Evolutionary conservation across 2,329 filamentous ascomycete species (phyloP).

Genomic region (Periconia macrospinosa): DNA sequence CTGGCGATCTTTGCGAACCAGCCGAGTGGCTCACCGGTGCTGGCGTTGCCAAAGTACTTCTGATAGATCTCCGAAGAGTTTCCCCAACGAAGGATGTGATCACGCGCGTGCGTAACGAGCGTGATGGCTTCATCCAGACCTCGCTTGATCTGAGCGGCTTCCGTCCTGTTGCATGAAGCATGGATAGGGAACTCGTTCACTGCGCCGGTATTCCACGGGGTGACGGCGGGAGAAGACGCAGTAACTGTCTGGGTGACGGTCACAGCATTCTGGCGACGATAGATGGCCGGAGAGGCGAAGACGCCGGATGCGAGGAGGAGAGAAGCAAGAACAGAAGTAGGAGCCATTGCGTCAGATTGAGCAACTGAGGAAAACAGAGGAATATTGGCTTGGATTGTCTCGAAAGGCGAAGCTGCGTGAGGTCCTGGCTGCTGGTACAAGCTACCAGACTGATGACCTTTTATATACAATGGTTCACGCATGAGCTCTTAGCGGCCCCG

Average conservation of each 20-base stretch:
- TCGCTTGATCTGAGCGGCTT: slow-evolving; percentile 57
- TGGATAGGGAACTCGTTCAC: slow-evolving; percentile 58
- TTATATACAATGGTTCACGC: neutral
- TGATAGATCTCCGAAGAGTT: slow-evolving; percentile 61
- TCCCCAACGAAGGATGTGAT: slow-evolving; percentile 63
- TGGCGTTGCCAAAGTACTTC: slow-evolving; percentile 67
- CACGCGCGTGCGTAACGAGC: slow-evolving; percentile 63
- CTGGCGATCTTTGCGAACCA: slow-evolving; percentile 64
- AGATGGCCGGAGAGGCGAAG: slow-evolving; percentile 28
- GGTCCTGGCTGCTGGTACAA: neutral
- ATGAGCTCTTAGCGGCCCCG: neutral
- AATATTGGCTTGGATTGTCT: neutral
- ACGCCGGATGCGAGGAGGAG: slow-evolving; percentile 26
- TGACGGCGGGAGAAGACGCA: slow-evolving; percentile 18
- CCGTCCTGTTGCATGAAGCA: slow-evolving; percentile 66
- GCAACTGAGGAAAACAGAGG: neutral
- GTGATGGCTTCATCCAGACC: slow-evolving; percentile 62
- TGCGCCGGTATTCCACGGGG: slow-evolving; percentile 42
- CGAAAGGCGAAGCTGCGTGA: neutral
- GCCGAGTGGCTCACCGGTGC: slow-evolving; percentile 62
- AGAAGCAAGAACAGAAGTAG: slow-evolving; percentile 20
- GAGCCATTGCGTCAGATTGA: slow-evolving; percentile 21
- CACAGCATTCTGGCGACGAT: slow-evolving; percentile 19
- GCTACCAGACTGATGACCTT: neutral
- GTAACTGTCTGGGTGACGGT: slow-evolving; percentile 25